phyloP scores from a whole-genome alignment of 305 asterid genomes.

The Solanum aculeatissimum region DNA sequence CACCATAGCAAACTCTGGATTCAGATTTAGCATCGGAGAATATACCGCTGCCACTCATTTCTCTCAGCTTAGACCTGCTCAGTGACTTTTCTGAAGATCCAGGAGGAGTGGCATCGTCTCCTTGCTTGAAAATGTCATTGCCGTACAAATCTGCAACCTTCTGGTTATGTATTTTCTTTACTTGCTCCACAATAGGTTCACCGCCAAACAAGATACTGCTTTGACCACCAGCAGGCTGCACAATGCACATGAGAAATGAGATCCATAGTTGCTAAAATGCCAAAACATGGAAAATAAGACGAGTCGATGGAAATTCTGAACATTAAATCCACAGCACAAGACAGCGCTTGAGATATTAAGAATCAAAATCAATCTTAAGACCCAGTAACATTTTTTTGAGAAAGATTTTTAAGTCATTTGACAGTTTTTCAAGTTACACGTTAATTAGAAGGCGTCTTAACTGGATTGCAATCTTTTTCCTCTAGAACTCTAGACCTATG shows the following conservation, averaged over 20 bases:
- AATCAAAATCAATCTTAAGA: background rate
- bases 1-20: constrained; percentile 62
- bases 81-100: constrained; percentile 68
- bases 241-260: background rate
- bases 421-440: background rate
- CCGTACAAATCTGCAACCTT: constrained; percentile 73
- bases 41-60: constrained; percentile 71
- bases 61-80: constrained; percentile 73
- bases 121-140: constrained; percentile 59
- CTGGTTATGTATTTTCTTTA: constrained; percentile 64
- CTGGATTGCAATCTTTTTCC: background rate
- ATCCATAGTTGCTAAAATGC: background rate
- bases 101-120: constrained; percentile 33
- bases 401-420: background rate
- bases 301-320: background rate
- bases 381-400: background rate
- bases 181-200: constrained; percentile 43
- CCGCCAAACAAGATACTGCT: constrained; percentile 74
- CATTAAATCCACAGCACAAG: background rate
- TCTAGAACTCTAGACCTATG: background rate
- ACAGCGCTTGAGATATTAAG: background rate
- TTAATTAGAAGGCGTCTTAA: background rate
- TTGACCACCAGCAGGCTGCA: constrained; percentile 89
- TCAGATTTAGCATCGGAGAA: constrained; percentile 61
- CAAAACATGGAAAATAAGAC: background rate